A percentile compares a stretch with the other conserved stretches of the same genome.
These are phyloP conservation scores for Aspergillus sp. DNA, from an alignment of 2,329 filamentous ascomycete species.

Conservation along the genomic window DNA sequence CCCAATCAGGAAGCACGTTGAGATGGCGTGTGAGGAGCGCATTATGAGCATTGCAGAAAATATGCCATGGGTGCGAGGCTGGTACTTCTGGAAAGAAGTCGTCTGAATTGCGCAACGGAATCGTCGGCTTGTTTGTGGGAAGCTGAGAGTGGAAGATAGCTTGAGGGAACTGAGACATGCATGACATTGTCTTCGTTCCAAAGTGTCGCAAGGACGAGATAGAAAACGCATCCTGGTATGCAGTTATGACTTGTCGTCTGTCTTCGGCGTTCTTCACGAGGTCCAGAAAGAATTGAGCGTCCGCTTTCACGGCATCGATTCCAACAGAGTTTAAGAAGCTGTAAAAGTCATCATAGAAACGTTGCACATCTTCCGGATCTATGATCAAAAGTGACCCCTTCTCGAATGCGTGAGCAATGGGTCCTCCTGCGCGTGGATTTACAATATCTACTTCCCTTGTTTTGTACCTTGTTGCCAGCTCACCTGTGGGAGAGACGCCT, in stretches of 20 bases:
- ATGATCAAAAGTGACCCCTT: slow-evolving; percentile 66
- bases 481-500: slow-evolving; percentile 71
- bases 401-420: slow-evolving; percentile 22
- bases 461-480: slow-evolving; percentile 74
- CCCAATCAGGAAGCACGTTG: slow-evolving; percentile 82
- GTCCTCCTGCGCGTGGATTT: slow-evolving; percentile 52
- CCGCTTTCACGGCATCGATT: slow-evolving; percentile 86
- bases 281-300: slow-evolving; percentile 88
- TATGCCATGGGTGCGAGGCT: slow-evolving; percentile 85
- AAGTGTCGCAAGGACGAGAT: slow-evolving; percentile 76
- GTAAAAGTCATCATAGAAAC: slow-evolving; percentile 91
- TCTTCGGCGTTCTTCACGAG: slow-evolving; percentile 65
- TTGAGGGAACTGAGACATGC: slow-evolving; percentile 90
- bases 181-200: slow-evolving; percentile 74
- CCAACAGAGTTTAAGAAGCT: slow-evolving; percentile 70
- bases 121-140: slow-evolving; percentile 67
- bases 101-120: slow-evolving; percentile 80
- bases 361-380: slow-evolving; percentile 67
- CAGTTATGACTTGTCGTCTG: slow-evolving; percentile 67
- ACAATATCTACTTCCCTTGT: slow-evolving; percentile 60
- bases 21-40: slow-evolving; percentile 76
- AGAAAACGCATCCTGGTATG: slow-evolving; percentile 85
- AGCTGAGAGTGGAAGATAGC: slow-evolving; percentile 83
- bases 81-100: slow-evolving; percentile 85
- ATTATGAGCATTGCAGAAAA: slow-evolving; percentile 93